phyloP scores from a whole-genome alignment of 2,329 filamentous ascomycete genomes.

The Arthrobotrys conoides region DNA sequence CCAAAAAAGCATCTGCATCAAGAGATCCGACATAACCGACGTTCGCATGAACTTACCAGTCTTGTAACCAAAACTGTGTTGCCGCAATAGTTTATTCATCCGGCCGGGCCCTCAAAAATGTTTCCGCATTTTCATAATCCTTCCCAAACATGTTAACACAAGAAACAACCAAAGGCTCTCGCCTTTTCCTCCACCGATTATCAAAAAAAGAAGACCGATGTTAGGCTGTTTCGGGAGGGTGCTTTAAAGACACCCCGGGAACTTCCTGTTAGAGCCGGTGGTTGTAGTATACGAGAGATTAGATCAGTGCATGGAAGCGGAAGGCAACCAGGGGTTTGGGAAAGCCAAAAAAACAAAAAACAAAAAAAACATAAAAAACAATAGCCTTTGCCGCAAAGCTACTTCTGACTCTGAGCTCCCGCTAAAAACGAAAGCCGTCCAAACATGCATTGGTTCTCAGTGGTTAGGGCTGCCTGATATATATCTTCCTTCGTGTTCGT shows the following conservation, averaged over 20 bases:
- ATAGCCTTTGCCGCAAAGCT: background rate
- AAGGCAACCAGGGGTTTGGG: conserved; percentile 57
- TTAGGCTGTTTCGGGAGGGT: conserved; percentile 48
- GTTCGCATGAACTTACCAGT: conserved; percentile 14
- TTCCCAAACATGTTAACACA: conserved; percentile 34
- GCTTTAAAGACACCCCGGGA: conserved; percentile 37
- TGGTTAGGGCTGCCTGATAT: conserved; percentile 16
- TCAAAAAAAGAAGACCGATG: background rate
- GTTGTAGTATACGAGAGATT: conserved; percentile 9
- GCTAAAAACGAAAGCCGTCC: background rate
- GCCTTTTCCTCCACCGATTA: conserved; percentile 2
- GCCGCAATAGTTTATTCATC: no score
- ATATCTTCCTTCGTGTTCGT: background rate
- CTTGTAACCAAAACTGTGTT: no score
- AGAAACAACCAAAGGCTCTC: conserved; percentile 3
- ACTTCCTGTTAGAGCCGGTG: conserved; percentile 36
- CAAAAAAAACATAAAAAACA: background rate
- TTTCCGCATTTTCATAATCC: conserved; percentile 33
- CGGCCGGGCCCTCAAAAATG: conserved; percentile 17
- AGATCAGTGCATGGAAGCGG: conserved; percentile 53
- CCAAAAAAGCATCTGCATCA: background rate
- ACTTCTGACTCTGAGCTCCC: background rate
- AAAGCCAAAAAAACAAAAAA: background rate
- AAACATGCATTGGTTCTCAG: conserved; percentile 1
- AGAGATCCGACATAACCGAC: background rate